phyloP scores from a whole-genome alignment of 805 yeast species.

The Limtongia smithiae region DNA sequence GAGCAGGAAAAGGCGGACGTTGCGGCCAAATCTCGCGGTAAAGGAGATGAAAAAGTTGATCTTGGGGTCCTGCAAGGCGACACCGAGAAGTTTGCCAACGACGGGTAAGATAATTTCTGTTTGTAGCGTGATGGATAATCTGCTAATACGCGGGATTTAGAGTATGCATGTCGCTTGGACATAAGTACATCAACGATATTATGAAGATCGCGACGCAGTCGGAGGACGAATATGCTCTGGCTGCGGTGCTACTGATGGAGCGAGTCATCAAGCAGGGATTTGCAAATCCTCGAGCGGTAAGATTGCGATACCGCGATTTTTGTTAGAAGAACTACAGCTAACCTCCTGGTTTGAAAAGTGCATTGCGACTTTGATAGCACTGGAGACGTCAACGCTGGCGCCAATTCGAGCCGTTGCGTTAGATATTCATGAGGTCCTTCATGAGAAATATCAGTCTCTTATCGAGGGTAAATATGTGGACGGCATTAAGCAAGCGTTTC shows the following conservation, averaged over 20 bases:
- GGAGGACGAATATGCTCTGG: constrained; percentile 46
- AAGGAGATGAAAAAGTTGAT: constrained; percentile 47
- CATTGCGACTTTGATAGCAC: constrained; percentile 65
- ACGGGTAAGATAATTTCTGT: constrained; percentile 41
- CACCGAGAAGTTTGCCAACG: constrained; percentile 49
- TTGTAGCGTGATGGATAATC: background rate
- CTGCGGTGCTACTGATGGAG: constrained; percentile 54
- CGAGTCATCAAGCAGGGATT: constrained; percentile 61
- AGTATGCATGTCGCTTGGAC: constrained; percentile 70
- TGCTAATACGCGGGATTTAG: background rate
- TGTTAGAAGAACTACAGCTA: no score
- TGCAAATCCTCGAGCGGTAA: constrained; percentile 66
- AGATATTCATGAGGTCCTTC: constrained; percentile 52
- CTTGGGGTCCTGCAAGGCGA: constrained; percentile 55
- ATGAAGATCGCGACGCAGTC: constrained; percentile 49
- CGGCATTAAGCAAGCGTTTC: constrained; percentile 56
- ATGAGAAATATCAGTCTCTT: constrained; percentile 66
- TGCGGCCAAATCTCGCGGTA: constrained; percentile 43
- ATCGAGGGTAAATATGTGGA: constrained; percentile 62
- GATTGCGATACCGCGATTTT: no score
- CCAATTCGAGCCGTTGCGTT: constrained; percentile 48
- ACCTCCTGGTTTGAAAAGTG: no score
- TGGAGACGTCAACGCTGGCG: constrained; percentile 52
- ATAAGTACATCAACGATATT: constrained; percentile 52
- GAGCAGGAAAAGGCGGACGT: constrained; percentile 37